phyloP scores from a whole-genome alignment of 2,329 filamentous ascomycete species.

The Cladosporium sp. region DNA sequence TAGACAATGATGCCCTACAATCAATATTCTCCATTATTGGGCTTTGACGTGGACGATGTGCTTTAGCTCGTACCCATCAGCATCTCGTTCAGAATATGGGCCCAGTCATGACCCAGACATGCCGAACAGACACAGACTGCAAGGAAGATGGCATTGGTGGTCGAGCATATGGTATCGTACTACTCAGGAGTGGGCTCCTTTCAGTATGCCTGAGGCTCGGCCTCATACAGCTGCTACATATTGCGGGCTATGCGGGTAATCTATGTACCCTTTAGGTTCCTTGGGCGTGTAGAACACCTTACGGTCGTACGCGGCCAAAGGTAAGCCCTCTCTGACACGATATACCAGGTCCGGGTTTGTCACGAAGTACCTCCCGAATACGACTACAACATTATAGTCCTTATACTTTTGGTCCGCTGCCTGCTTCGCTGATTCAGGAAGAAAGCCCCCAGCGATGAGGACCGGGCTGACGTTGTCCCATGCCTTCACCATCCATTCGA shows the following conservation, averaged over 20 bases:
- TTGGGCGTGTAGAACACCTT: conserved; percentile 41
- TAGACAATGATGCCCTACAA: too few species aligned
- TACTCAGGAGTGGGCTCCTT: too few species aligned
- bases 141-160: too few species aligned
- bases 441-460: conserved; percentile 46
- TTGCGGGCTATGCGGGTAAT: conserved; percentile 35
- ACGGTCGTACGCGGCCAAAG: conserved; percentile 41
- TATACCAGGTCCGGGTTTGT: conserved; percentile 47
- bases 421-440: conserved; percentile 35
- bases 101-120: too few species aligned
- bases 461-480: conserved; percentile 46
- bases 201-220: too few species aligned
- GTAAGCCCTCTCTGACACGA: conserved; percentile 39
- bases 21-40: too few species aligned
- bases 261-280: conserved; percentile 36
- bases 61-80: too few species aligned
- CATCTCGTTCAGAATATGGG: too few species aligned
- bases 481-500: conserved; percentile 43
- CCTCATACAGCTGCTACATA: neutral
- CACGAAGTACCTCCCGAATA: conserved; percentile 48
- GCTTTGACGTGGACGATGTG: too few species aligned
- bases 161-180: too few species aligned
- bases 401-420: conserved; percentile 32
- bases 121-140: too few species aligned
- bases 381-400: conserved; percentile 40